Conservation (phyloP, 2,329 filamentous ascomycete genomes). For the Colletotrichum navitas region DNA sequence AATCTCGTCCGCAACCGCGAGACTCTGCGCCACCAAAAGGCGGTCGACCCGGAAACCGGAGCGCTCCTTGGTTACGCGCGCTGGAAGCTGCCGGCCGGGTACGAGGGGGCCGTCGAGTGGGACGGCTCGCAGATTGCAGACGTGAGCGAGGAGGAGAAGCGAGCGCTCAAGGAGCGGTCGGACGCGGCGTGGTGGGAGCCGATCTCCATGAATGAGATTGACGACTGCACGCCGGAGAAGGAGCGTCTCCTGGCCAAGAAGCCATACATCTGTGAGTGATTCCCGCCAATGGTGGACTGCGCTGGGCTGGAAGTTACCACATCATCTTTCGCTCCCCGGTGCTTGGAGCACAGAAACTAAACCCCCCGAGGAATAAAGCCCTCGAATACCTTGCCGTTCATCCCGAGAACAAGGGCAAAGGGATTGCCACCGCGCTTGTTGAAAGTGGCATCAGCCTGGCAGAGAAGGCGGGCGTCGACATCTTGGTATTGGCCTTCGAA, state of each 20-base stretch:
- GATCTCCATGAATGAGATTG: constrained; percentile 9
- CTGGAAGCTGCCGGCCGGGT: constrained; percentile 43
- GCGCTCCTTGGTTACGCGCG: constrained; percentile 45
- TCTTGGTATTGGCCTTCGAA: constrained; percentile 46
- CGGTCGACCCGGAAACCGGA: constrained; percentile 44
- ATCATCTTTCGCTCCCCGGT: background rate
- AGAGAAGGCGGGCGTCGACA: constrained; percentile 44
- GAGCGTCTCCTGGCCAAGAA: constrained; percentile 24
- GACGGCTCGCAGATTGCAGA: constrained; percentile 38
- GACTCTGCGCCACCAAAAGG: constrained; percentile 44
- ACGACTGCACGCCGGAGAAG: constrained; percentile 35
- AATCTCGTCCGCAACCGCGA: constrained; percentile 42
- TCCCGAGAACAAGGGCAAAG: constrained; percentile 47
- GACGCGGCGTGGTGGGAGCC: constrained; percentile 40
- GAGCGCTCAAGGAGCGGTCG: constrained; percentile 21
- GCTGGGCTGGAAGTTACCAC: too few relatives aligned
- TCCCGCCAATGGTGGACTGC: background rate
- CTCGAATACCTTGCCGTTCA: constrained; percentile 49
- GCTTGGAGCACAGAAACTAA: background rate
- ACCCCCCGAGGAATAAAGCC: constrained; percentile 21
- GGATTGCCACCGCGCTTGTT: constrained; percentile 46
- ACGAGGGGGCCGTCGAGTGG: constrained; percentile 31
- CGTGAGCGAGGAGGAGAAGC: constrained; percentile 38
- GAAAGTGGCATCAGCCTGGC: constrained; percentile 46
- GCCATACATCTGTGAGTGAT: constrained; percentile 42